phyloP scores from a whole-genome alignment of 2,329 filamentous ascomycete species.

The Xylariaceae sp. region DNA sequence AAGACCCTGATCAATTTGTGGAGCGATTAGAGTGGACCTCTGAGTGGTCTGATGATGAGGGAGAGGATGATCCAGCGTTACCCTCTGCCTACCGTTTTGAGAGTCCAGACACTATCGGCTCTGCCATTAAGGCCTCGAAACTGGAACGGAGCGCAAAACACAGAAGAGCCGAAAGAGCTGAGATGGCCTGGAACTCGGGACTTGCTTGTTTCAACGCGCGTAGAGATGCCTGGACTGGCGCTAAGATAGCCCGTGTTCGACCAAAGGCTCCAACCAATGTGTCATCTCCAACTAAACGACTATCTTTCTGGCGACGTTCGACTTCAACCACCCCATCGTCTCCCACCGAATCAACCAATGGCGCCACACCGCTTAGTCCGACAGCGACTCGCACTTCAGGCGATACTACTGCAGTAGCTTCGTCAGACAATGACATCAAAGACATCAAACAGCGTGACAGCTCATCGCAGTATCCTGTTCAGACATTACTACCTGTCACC shows the following conservation, averaged over 20 bases:
- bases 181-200: constrained; percentile 76
- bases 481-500: constrained; percentile 67
- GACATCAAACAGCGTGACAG: constrained; percentile 34
- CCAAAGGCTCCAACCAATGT: constrained; percentile 37
- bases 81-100: constrained; percentile 51
- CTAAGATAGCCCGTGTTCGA: constrained; percentile 55
- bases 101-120: constrained; percentile 44
- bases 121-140: constrained; percentile 38
- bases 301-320: constrained; percentile 47
- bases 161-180: constrained; percentile 56
- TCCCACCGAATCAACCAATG: constrained; percentile 20
- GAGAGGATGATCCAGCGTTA: constrained; percentile 35
- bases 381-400: constrained; percentile 29
- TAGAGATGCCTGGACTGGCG: constrained; percentile 82
- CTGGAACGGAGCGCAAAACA: constrained; percentile 52
- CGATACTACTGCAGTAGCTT: constrained; percentile 38
- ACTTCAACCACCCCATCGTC: constrained; percentile 38
- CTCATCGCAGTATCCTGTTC: constrained; percentile 46
- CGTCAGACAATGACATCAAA: constrained; percentile 39
- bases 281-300: constrained; percentile 42
- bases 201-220: constrained; percentile 73
- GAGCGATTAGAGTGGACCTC: constrained; percentile 55
- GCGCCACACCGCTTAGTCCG: constrained; percentile 25
- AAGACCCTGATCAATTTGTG: constrained; percentile 48
- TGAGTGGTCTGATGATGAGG: constrained; percentile 52